Percentiles rank a stretch among this genome's conserved stretches.
These are phyloP conservation scores for Cardamine resedifolia DNA, from an alignment of 345 rosid species.

Conservation along the genomic window DNA sequence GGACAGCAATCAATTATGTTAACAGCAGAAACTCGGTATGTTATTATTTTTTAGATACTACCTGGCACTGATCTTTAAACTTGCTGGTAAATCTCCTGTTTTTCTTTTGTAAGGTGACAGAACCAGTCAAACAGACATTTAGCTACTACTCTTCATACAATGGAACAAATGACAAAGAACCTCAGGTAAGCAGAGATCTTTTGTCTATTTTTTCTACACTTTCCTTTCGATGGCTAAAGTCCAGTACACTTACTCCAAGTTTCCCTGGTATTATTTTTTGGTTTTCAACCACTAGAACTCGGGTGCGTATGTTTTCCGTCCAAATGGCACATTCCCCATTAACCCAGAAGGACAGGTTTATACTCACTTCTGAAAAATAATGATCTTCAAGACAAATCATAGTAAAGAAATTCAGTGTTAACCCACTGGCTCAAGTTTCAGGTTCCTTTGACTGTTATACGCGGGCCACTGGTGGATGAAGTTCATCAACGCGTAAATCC, in stretches of 20 bases:
- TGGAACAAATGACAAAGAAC: constrained; percentile 61
- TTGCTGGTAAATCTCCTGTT: constrained; percentile 32
- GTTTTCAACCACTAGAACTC: constrained; percentile 51
- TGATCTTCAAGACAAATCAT: constrained; percentile 7
- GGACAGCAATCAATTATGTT: constrained; percentile 47
- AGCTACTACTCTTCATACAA: constrained; percentile 68
- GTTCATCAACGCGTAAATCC: constrained; percentile 77
- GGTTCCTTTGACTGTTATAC: constrained; percentile 65
- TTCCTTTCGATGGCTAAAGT: constrained; percentile 17
- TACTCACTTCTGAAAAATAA: constrained; percentile 20
- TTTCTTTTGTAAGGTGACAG: constrained; percentile 58
- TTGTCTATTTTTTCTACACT: not conserved
- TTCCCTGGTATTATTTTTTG: constrained; percentile 30
- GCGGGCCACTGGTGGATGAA: constrained; percentile 78
- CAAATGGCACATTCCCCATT: constrained; percentile 70
- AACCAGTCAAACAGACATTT: constrained; percentile 63
- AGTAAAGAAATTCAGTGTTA: constrained; percentile 6
- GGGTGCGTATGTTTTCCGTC: constrained; percentile 96
- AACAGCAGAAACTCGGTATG: constrained; percentile 67
- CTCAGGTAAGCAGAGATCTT: constrained; percentile 58
- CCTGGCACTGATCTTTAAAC: constrained; percentile 1
- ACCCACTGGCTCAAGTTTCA: constrained; percentile 41
- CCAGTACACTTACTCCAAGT: constrained; percentile 20
- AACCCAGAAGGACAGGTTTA: constrained; percentile 65
- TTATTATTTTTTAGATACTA: not conserved